Base-by-base conservation (phyloP, 768 basidiomycete species). In the Atractiella rhizophila region DNA sequence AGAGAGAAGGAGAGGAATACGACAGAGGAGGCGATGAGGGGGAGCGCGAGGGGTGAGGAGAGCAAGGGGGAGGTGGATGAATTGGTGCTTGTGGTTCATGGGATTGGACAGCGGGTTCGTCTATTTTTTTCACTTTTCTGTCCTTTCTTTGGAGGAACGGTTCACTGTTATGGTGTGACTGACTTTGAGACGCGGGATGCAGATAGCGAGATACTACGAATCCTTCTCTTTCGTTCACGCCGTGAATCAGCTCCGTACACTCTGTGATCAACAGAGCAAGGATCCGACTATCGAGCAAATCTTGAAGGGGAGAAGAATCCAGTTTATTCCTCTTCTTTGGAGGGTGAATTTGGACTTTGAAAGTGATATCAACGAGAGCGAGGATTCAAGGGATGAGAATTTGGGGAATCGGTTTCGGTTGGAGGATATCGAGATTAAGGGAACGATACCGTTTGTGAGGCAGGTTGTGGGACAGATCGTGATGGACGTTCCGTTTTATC, bases 281-380 rank as follows among this genome's bases (percentile, higher is more conserved):
- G 46, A 47, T 16, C 35, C 35, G 18, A 31, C 47, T 2, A 37
- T 52, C 28, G 39, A 43, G 1, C 44, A 48, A 2, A 29, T 54
- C 1, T 28, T 47, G 4, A 29, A 44, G 13, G 45, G 44, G 16
- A 42, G 45, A 33, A 33, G 51, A 19, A 43, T 49, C 3, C 53
- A 54, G 41, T 48, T 54, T 39, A 47, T 52, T 16, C 53, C 53
- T 4, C 43, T 54, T 24, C 42, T 42, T 8, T 54, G 53, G 53
- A 37, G 53, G 8, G 40, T 43, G 11, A 47, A 52, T 15, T 43
- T 54, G 23, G 40, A 51, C 23, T 44, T 52, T 12, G 51, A 50
- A 6, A 35, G 42, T 24, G 35, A 37, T 18, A 26, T 46, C 6
- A 36, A 42, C 26, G 43, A 47, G 12, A 24, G 29, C 12, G 38